These are phyloP conservation scores for Pichia cactophila DNA, from an alignment of 1,139 yeast genomes.

Conservation along the genomic window DNA sequence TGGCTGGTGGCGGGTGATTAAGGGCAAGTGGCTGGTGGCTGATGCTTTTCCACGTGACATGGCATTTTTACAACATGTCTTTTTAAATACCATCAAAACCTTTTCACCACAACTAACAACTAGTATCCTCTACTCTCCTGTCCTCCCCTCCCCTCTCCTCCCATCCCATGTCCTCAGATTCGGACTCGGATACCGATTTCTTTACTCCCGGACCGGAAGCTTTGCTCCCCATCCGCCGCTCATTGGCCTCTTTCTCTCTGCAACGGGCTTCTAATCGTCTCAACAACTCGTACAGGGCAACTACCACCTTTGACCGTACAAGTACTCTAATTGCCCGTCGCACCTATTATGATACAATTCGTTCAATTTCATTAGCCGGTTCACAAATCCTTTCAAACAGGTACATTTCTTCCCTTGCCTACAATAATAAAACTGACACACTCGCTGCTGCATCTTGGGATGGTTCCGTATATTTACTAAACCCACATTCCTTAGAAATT, in stretches of 20 bases:
- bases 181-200: conserved; percentile 61
- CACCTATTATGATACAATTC: neutral
- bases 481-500: conserved; percentile 32
- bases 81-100: neutral
- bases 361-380: conserved; percentile 42
- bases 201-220: conserved; percentile 70
- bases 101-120: neutral
- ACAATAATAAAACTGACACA: conserved; percentile 29
- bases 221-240: conserved; percentile 47
- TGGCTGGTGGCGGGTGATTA: too few relatives aligned
- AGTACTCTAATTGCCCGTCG: conserved; percentile 32
- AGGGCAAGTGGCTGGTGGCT: too few relatives aligned
- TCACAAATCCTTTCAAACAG: conserved; percentile 64
- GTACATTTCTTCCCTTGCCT: conserved; percentile 56
- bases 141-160: too few relatives aligned
- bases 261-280: conserved; percentile 38
- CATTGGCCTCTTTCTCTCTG: conserved; percentile 47
- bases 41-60: too few relatives aligned
- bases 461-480: conserved; percentile 54
- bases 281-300: conserved; percentile 24
- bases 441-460: conserved; percentile 82
- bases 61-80: neutral
- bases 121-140: too few relatives aligned
- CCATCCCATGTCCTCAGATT: too few relatives aligned
- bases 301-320: conserved; percentile 28